These are phyloP conservation scores for Pisolithus albus DNA, from an alignment of 768 basidiomycete species.

Conservation along the genomic window DNA sequence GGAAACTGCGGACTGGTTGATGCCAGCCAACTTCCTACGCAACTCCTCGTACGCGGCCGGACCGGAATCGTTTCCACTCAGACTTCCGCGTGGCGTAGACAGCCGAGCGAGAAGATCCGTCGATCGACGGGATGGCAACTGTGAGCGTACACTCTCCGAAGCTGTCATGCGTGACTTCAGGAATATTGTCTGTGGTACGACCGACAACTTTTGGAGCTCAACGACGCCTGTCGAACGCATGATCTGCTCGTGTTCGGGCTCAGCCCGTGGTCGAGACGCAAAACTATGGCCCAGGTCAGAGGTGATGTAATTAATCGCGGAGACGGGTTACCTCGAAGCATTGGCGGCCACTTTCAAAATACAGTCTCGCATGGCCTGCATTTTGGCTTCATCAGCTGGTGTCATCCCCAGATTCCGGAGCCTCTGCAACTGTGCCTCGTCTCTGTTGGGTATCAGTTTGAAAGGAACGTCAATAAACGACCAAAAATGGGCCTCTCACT, in stretches of 20 bases:
- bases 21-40: conserved; percentile 63
- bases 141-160: conserved; percentile 36
- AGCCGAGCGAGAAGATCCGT: conserved; percentile 38
- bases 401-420: conserved; percentile 88
- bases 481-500: conserved; percentile 46
- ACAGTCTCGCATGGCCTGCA: conserved; percentile 85
- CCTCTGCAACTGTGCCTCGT: conserved; percentile 68
- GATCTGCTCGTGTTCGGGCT: conserved; percentile 56
- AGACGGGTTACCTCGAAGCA: conserved; percentile 52
- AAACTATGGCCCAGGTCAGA: conserved; percentile 41
- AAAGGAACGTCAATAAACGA: neutral
- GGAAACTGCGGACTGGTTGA: conserved; percentile 68
- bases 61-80: conserved; percentile 40
- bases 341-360: conserved; percentile 77
- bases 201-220: conserved; percentile 80
- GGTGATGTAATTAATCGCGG: neutral
- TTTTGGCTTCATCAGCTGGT: conserved; percentile 70
- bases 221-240: conserved; percentile 61
- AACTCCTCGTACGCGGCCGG: conserved; percentile 73
- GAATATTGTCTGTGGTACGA: conserved; percentile 90
- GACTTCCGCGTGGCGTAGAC: conserved; percentile 45
- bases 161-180: conserved; percentile 46
- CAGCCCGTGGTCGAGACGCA: conserved; percentile 53
- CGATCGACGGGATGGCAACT: conserved; percentile 35
- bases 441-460: conserved; percentile 38